Conservation (phyloP, 768 basidiomycete species). For the Xerocomellus amylosporus region DNA sequence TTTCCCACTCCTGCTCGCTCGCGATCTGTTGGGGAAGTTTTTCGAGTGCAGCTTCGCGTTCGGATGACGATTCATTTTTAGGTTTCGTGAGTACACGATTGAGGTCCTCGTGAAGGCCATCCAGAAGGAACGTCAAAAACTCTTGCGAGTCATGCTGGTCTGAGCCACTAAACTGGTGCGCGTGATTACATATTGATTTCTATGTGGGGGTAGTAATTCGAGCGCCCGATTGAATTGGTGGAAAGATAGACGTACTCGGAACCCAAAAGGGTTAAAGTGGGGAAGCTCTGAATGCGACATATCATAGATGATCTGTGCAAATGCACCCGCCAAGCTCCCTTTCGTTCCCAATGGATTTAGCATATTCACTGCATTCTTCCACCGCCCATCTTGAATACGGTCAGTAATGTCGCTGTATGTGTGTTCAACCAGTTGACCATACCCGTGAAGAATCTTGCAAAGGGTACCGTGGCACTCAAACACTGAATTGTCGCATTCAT, state of each 20-base stretch:
- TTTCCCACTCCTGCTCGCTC: constrained; percentile 88
- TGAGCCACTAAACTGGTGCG: constrained; percentile 73
- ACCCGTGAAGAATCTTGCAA: constrained; percentile 92
- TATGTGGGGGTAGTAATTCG: constrained; percentile 31
- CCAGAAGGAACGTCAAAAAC: constrained; percentile 90
- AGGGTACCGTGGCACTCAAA: constrained; percentile 89
- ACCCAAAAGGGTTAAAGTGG: constrained; percentile 76
- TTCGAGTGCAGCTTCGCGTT: constrained; percentile 87
- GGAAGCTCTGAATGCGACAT: constrained; percentile 87
- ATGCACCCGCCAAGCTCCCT: constrained; percentile 76
- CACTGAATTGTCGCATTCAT: constrained; percentile 99
- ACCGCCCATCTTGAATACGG: constrained; percentile 59
- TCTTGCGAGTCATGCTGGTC: constrained; percentile 99
- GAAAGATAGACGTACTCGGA: constrained; percentile 63
- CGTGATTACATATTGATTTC: constrained; percentile 59
- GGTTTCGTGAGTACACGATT: constrained; percentile 80
- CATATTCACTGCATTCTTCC: constrained; percentile 82
- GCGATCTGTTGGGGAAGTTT: constrained; percentile 82
- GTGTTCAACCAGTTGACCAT: constrained; percentile 5
- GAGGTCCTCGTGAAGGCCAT: constrained; percentile 87
- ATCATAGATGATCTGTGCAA: constrained; percentile 78
- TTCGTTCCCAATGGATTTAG: constrained; percentile 85
- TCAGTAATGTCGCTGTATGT: background rate
- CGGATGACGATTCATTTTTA: constrained; percentile 58
- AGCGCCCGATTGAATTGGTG: background rate